These are phyloP conservation scores for Ramaria rubella DNA, from an alignment of 768 basidiomycete genomes.

Conservation along the genomic window DNA sequence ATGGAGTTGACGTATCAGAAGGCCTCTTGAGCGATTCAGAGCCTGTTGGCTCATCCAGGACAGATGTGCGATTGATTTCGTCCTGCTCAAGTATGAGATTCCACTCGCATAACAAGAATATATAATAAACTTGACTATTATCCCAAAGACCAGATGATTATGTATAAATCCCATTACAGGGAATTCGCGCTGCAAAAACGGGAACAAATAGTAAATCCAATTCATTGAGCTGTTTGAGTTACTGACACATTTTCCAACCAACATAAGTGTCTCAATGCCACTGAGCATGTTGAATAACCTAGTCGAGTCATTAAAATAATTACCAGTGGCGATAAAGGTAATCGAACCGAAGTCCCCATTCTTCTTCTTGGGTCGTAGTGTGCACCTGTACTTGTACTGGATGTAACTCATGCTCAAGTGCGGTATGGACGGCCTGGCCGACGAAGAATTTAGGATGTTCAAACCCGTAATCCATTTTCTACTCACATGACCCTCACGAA, in stretches of 20 bases:
- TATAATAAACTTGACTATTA: slow-evolving; percentile 50
- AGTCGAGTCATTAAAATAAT: slow-evolving; percentile 6
- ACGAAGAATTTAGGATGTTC: not conserved
- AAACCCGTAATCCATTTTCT: not conserved
- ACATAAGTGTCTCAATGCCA: slow-evolving; percentile 47
- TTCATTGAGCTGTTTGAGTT: not conserved
- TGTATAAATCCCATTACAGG: slow-evolving; percentile 76
- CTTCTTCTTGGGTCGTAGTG: slow-evolving; percentile 53
- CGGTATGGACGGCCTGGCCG: slow-evolving; percentile 62
- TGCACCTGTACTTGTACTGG: slow-evolving; percentile 50
- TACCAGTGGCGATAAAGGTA: not conserved
- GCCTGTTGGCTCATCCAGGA: slow-evolving; percentile 2
- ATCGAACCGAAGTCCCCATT: slow-evolving; percentile 67
- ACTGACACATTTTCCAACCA: slow-evolving; percentile 45
- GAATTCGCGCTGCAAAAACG: slow-evolving; percentile 63
- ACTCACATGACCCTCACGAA: slow-evolving; percentile 50
- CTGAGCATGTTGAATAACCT: slow-evolving; percentile 72
- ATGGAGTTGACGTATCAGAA: slow-evolving; percentile 16
- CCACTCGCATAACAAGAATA: not conserved
- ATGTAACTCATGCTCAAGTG: slow-evolving; percentile 66
- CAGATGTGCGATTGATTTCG: slow-evolving; percentile 34
- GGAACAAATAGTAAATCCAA: not conserved
- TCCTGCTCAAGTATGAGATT: slow-evolving; percentile 34
- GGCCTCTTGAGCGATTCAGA: slow-evolving; percentile 1
- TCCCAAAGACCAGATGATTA: slow-evolving; percentile 57